Conservation (phyloP, 768 basidiomycete species). For the Kwoniella bestiolae region DNA sequence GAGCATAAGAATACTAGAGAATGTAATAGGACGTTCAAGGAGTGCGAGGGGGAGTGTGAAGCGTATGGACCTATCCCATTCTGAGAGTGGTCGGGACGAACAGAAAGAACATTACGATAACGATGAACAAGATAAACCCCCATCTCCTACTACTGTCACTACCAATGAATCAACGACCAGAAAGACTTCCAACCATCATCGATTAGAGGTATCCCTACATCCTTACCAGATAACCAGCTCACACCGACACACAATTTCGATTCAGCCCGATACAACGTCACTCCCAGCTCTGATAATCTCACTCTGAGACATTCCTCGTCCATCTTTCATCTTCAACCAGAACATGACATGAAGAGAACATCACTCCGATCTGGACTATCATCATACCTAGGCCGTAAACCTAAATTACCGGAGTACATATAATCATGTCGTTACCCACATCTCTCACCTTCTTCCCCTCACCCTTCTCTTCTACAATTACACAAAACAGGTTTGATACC, state of each 20-base stretch:
- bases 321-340: not conserved
- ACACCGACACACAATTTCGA: not conserved
- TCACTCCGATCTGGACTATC: too few species aligned
- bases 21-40: slow-evolving; percentile 41
- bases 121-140: not conserved
- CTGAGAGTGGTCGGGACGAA: slow-evolving; percentile 7
- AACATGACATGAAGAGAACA: too few species aligned
- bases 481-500: slow-evolving; percentile 15
- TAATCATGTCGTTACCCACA: not conserved
- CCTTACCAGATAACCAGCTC: too few species aligned
- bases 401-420: too few species aligned
- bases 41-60: slow-evolving; percentile 37
- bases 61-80: slow-evolving; percentile 50
- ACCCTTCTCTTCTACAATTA: not conserved
- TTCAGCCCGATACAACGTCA: slow-evolving; percentile 4
- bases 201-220: too few species aligned
- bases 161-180: too few species aligned
- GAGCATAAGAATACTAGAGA: slow-evolving; percentile 34
- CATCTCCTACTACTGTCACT: not conserved
- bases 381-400: too few species aligned
- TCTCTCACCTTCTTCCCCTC: not conserved
- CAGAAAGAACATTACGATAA: not conserved
- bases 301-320: not conserved
- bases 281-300: not conserved
- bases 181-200: too few species aligned